phyloP scores from a whole-genome alignment of 2,329 filamentous ascomycete species.

The Curvularia hawaiiensis region DNA sequence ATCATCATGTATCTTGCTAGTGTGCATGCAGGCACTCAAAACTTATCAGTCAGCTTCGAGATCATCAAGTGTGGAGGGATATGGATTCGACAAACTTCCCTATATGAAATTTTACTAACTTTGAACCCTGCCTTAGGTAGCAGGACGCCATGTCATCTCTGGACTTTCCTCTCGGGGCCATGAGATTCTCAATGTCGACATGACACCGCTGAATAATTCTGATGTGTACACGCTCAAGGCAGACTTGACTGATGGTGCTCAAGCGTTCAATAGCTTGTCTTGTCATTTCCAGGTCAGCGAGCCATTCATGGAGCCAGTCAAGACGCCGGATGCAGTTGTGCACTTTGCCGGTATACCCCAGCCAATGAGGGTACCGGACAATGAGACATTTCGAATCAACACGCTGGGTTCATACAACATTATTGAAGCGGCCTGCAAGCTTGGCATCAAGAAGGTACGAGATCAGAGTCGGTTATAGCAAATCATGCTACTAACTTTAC shows the following conservation, averaged over 20 bases:
- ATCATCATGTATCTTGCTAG: neutral
- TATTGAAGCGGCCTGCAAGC: conserved; percentile 64
- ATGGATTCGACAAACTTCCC: neutral
- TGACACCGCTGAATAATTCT: conserved; percentile 51
- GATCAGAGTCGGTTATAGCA: neutral
- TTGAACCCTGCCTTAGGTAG: conserved; percentile 4
- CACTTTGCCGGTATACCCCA: conserved; percentile 61
- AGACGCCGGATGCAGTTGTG: conserved; percentile 62
- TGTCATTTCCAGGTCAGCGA: conserved; percentile 60
- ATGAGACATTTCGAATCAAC: conserved; percentile 58
- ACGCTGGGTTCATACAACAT: conserved; percentile 58
- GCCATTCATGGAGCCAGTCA: conserved; percentile 41
- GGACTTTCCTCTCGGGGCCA: conserved; percentile 57
- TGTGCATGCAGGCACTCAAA: neutral
- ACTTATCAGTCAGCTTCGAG: neutral
- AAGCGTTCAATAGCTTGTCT: conserved; percentile 61
- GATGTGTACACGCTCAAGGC: conserved; percentile 59
- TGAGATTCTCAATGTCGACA: conserved; percentile 61
- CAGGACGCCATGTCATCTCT: conserved; percentile 53
- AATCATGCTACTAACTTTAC: neutral
- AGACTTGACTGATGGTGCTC: conserved; percentile 60
- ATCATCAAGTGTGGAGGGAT: neutral
- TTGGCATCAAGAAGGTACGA: conserved; percentile 60
- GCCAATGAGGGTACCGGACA: conserved; percentile 65
- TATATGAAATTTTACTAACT: neutral